These are phyloP conservation scores for Lanmaoa pseudosensibilis DNA, from an alignment of 768 basidiomycete genomes.

Conservation along the genomic window DNA sequence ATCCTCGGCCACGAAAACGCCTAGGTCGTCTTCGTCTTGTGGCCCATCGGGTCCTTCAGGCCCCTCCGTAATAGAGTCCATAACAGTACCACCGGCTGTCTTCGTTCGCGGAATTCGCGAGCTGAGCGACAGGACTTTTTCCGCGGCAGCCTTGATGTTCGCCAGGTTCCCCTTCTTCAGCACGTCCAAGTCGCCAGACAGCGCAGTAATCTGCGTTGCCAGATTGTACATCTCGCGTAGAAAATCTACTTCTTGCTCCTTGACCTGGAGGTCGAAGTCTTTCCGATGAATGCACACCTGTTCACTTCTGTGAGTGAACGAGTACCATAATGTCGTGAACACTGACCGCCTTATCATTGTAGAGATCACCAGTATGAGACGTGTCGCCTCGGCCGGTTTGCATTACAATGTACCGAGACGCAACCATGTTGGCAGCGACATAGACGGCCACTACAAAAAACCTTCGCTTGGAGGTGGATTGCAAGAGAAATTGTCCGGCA, in stretches of 20 bases:
- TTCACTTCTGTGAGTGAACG: neutral
- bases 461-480: neutral
- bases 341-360: neutral
- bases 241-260: neutral
- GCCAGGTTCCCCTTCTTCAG: too few relatives aligned
- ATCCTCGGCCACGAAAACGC: neutral
- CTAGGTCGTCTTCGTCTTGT: neutral
- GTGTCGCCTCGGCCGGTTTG: neutral
- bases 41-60: neutral
- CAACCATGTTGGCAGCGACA: neutral
- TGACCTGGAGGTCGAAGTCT: neutral
- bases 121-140: too few relatives aligned
- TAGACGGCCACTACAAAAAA: constrained; percentile 19
- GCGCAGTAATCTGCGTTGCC: neutral
- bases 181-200: too few relatives aligned
- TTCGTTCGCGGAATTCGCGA: too few relatives aligned
- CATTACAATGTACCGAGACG: constrained; percentile 2
- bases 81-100: neutral
- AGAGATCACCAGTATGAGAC: neutral
- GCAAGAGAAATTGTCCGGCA: neutral
- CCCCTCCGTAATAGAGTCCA: neutral
- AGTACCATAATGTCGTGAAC: neutral
- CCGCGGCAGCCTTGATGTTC: too few relatives aligned
- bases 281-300: constrained; percentile 8
- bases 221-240: constrained; percentile 18